Conservation (phyloP, 192 early-diverging fungal species). For the Globomyces pollinis-pini region DNA sequence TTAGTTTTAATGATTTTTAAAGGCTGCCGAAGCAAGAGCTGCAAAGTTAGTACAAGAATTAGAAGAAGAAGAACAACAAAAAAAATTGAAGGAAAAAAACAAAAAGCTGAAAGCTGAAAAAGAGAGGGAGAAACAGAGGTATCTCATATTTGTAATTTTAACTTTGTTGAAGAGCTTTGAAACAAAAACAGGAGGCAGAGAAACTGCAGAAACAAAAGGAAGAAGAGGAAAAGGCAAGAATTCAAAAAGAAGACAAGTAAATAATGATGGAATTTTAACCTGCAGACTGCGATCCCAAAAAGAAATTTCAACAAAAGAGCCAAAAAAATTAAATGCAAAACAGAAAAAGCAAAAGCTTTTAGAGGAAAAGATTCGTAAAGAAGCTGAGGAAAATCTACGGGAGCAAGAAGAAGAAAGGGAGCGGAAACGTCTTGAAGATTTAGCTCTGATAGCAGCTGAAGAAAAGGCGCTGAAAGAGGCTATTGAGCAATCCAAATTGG, state of each 20-base stretch:
- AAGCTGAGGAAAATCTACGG: conserved; percentile 36
- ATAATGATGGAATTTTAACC: neutral
- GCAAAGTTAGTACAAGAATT: neutral
- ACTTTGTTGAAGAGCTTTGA: conserved; percentile 7
- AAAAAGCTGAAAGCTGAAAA: conserved; percentile 25
- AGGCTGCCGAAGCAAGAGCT: neutral
- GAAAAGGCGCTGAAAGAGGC: conserved; percentile 35
- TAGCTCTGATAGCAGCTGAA: conserved; percentile 23
- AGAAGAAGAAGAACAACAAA: conserved; percentile 14
- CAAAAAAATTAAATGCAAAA: neutral
- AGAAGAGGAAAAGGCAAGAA: conserved; percentile 28
- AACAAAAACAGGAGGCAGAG: conserved; percentile 37
- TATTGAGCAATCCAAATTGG: conserved; percentile 10
- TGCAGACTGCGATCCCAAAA: neutral
- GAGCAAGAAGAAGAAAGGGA: conserved; percentile 43
- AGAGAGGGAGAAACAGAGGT: conserved; percentile 20
- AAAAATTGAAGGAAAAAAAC: conserved; percentile 9
- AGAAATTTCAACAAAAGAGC: neutral
- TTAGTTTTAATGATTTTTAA: neutral
- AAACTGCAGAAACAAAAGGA: conserved; percentile 37
- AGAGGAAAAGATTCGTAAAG: conserved; percentile 26
- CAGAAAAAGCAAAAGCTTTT: conserved; percentile 20
- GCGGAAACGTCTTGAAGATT: conserved; percentile 37
- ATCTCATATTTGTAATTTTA: neutral
- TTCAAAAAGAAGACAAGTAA: neutral